Conservation (phyloP, 768 basidiomycete genomes). For the Lentinula guzmanii region DNA sequence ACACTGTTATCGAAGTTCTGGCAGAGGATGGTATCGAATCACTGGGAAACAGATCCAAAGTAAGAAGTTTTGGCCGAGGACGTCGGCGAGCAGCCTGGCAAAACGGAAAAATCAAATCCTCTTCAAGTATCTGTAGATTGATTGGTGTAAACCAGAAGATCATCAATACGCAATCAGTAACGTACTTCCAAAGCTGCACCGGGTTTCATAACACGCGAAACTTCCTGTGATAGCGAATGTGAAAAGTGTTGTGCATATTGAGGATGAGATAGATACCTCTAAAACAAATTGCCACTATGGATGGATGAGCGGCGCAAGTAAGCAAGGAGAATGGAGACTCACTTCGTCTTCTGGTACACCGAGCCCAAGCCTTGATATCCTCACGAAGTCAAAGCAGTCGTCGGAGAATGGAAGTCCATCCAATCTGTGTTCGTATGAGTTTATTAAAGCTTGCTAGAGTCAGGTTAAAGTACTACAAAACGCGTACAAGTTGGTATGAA, state of each 20-base stretch:
- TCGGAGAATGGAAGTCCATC: slow-evolving; percentile 57
- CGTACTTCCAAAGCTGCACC: slow-evolving; percentile 61
- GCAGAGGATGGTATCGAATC: not conserved
- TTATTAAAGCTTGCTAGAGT: not conserved
- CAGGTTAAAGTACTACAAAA: not conserved
- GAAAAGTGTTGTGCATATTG: slow-evolving; percentile 7
- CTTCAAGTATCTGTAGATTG: slow-evolving; percentile 56
- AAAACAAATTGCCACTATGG: slow-evolving; percentile 59
- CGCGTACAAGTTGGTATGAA: slow-evolving; percentile 61
- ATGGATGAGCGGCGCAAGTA: slow-evolving; percentile 7
- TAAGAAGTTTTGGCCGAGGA: slow-evolving; percentile 13
- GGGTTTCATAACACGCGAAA: slow-evolving; percentile 58
- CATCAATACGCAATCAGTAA: not conserved
- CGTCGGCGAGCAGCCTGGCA: slow-evolving; percentile 18
- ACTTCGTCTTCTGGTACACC: slow-evolving; percentile 72
- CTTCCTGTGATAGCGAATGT: slow-evolving; percentile 41
- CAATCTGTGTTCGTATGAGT: slow-evolving; percentile 34
- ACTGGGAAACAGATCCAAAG: slow-evolving; percentile 15
- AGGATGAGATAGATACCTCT: slow-evolving; percentile 34
- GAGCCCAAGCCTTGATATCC: slow-evolving; percentile 57
- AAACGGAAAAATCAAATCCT: slow-evolving; percentile 67
- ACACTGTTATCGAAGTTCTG: slow-evolving; percentile 10
- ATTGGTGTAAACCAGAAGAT: not conserved
- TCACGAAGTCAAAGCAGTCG: slow-evolving; percentile 58
- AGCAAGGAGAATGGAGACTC: slow-evolving; percentile 12